These are phyloP conservation scores for Hevea brasiliensis DNA, from an alignment of 345 rosid genomes.

Conservation along the genomic window DNA sequence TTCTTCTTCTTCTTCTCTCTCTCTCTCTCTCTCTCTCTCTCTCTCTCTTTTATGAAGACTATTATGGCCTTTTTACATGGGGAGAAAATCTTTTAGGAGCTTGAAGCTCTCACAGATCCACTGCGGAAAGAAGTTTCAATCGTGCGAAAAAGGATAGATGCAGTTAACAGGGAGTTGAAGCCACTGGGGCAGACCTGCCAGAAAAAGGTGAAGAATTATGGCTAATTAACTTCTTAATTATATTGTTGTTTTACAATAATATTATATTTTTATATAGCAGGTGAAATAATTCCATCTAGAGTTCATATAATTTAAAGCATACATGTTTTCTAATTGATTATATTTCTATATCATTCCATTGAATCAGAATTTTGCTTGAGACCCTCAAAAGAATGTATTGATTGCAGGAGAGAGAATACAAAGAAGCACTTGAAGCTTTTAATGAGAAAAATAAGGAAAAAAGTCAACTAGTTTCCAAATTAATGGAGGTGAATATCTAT, in stretches of 20 bases:
- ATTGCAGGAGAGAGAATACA: constrained; percentile 87
- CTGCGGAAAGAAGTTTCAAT: constrained; percentile 56
- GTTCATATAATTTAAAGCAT: no score
- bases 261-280: background rate
- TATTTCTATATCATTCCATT: no score
- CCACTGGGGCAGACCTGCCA: constrained; percentile 59
- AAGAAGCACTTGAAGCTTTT: constrained; percentile 79
- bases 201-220: constrained; percentile 45
- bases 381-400: background rate
- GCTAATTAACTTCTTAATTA: no score
- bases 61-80: background rate
- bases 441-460: constrained; percentile 89
- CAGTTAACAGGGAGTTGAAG: constrained; percentile 48
- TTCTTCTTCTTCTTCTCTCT: no score
- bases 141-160: constrained; percentile 57
- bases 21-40: background rate
- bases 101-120: constrained; percentile 71
- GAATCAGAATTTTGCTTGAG: no score
- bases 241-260: background rate
- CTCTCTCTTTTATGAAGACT: no score
- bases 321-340: no score
- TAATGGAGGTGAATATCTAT: constrained; percentile 65
- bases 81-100: constrained; percentile 42
- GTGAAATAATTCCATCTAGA: no score
- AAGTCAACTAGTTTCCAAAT: constrained; percentile 60